phyloP scores from a whole-genome alignment of 495 filamentous ascomycete genomes.

The Neurospora tetraspora region DNA sequence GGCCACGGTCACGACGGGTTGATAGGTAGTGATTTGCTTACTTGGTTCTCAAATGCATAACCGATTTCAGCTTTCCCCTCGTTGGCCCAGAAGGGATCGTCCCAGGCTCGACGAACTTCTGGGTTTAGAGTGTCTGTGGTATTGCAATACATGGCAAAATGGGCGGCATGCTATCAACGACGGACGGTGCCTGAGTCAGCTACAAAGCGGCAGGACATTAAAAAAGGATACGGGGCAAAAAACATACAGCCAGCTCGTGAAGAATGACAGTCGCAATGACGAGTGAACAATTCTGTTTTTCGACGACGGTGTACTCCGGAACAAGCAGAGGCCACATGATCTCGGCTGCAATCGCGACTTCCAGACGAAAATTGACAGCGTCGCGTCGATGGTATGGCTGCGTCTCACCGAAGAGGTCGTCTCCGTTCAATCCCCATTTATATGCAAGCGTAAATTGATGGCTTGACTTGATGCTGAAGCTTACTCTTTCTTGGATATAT shows the following conservation, averaged over 20 bases:
- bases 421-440: neutral
- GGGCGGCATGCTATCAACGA: slow-evolving; percentile 17
- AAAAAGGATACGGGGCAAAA: neutral
- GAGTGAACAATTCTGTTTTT: slow-evolving; percentile 19
- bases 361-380: neutral
- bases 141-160: slow-evolving; percentile 3
- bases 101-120: neutral
- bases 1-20: too few relatives aligned
- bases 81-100: slow-evolving; percentile 12
- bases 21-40: neutral
- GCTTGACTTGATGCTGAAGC: neutral
- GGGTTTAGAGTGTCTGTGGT: neutral
- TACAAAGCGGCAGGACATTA: neutral
- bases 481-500: neutral
- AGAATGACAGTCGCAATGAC: slow-evolving; percentile 18
- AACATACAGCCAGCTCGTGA: slow-evolving; percentile 24
- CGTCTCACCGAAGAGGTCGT: neutral
- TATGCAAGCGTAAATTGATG: neutral
- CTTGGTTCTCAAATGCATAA: slow-evolving; percentile 16
- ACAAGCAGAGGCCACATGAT: slow-evolving; percentile 26
- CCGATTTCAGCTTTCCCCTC: slow-evolving; percentile 10
- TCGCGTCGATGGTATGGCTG: neutral
- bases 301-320: slow-evolving; percentile 16
- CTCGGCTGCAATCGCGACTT: slow-evolving; percentile 12
- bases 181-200: neutral